Evolutionary conservation across 306 rosid genomes (phyloP).

Genomic region (Gillenia trifoliata): DNA sequence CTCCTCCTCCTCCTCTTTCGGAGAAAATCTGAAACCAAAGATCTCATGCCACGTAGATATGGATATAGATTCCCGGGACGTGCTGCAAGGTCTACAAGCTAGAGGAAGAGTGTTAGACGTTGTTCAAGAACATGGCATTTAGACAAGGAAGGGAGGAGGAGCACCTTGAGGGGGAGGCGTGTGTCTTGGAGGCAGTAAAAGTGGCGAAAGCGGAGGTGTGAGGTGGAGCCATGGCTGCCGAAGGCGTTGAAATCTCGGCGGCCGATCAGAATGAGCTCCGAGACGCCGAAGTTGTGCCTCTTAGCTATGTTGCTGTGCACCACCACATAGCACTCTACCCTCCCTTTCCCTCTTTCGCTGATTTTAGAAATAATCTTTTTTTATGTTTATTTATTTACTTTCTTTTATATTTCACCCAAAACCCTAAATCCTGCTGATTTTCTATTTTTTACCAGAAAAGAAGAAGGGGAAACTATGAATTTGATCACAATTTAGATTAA

Average conservation of each 20-base stretch:
- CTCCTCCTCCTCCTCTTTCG: background rate
- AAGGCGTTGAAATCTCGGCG: constrained; percentile 82
- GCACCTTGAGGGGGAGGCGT: constrained; percentile 58
- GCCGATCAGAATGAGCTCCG: constrained; percentile 73
- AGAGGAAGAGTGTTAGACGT: too few species aligned
- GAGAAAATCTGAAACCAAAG: constrained; percentile 20
- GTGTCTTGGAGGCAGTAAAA: constrained; percentile 79
- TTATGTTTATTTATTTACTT: background rate
- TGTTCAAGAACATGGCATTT: too few species aligned
- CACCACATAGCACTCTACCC: constrained; percentile 62
- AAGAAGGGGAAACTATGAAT: too few species aligned
- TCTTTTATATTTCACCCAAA: too few species aligned
- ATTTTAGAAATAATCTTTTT: background rate
- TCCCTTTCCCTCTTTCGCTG: constrained; percentile 21
- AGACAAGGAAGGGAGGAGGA: background rate
- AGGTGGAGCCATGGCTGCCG: constrained; percentile 82
- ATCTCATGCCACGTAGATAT: constrained; percentile 31
- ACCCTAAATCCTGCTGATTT: background rate
- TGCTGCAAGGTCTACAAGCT: too few species aligned
- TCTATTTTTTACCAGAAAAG: too few species aligned
- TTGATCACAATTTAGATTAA: too few species aligned
- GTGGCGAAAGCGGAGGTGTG: constrained; percentile 81
- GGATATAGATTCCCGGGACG: too few species aligned
- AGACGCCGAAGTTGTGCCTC: constrained; percentile 78
- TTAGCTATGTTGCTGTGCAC: constrained; percentile 91